Evolutionary conservation across 495 filamentous ascomycete genomes (phyloP).

Genomic region (Neurospora sublineolata): DNA sequence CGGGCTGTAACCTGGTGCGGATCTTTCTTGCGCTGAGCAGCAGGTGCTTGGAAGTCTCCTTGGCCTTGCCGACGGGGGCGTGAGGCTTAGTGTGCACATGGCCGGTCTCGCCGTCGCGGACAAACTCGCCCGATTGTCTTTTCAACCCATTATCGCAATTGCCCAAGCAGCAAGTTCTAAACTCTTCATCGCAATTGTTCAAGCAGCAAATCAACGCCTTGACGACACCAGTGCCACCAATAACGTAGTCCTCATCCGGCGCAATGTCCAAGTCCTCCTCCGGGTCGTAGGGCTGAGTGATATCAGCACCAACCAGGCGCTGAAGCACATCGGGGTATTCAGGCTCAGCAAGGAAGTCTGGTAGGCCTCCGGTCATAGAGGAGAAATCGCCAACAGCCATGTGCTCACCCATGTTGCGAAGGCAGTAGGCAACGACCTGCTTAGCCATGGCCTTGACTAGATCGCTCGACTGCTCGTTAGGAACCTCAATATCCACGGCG

Average conservation of each 20-base stretch:
- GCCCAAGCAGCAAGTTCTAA: slow-evolving; percentile 59
- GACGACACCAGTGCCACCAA: slow-evolving; percentile 89
- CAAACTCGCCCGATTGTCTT: slow-evolving; percentile 33
- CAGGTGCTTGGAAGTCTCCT: slow-evolving; percentile 85
- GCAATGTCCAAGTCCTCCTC: slow-evolving; percentile 57
- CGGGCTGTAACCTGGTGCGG: slow-evolving; percentile 68
- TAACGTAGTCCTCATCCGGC: slow-evolving; percentile 88
- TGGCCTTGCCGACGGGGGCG: slow-evolving; percentile 52
- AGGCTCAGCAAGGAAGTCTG: slow-evolving; percentile 14
- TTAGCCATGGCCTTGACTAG: slow-evolving; percentile 87
- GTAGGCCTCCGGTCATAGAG: neutral
- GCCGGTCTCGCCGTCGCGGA: slow-evolving; percentile 27
- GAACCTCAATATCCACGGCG: slow-evolving; percentile 85
- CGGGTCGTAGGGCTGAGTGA: slow-evolving; percentile 38
- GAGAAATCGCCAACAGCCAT: slow-evolving; percentile 2
- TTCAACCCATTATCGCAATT: slow-evolving; percentile 53
- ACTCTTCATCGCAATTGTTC: slow-evolving; percentile 56
- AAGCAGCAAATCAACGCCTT: slow-evolving; percentile 87
- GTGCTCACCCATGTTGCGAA: slow-evolving; percentile 67
- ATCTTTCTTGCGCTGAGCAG: slow-evolving; percentile 81
- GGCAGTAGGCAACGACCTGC: slow-evolving; percentile 84
- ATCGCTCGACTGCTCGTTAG: slow-evolving; percentile 63
- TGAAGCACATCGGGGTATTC: slow-evolving; percentile 44
- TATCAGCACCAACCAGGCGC: slow-evolving; percentile 50
- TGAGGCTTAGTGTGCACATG: slow-evolving; percentile 5